Evolutionary conservation across 306 rosid genomes (phyloP), one percentile per base, ranked within the genome.

Genomic region (Vigna nakashimae): DNA sequence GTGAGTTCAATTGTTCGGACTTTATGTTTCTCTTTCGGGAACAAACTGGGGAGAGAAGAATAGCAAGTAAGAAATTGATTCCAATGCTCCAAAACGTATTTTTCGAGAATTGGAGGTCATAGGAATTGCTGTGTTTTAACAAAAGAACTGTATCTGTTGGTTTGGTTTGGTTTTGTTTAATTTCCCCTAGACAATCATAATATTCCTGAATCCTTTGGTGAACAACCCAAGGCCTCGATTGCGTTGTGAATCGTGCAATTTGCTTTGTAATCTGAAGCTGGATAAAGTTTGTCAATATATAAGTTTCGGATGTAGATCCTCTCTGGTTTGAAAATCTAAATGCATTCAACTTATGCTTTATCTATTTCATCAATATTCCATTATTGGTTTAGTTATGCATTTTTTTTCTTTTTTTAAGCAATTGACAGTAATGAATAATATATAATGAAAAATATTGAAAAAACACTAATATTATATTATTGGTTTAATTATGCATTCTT

Each of bases 171-270:
- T 59, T 11, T 65, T 18, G 4, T 15, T 79, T n/a, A 78, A 49
- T 52, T 79, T 79, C 40, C 62, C 74, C 71, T 14, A 60, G 12
- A 43, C 3, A 3, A 49, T 60, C 77, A 51, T 79, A n/a, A 56
- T 22, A 71, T 40, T 51, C 28, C 52, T 50, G 73, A 79, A 71
- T 60, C 30, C n/a, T 62, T 4, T 34, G 38, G 7, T 34, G 38
- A 5, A 34, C 5, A 4, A 34, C 38, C 38, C 38, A 5, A 34
- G 38, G 38, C 38, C 38, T 34, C 6, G 38, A 34, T 50, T 12
- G 22, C 17, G n/a, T 7, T 16, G 68, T 73, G 42, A 15, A 69
- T 24, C 24, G 40, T 45, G 73, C 55, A 66, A 66, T 18, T 65
- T 67, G 20, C 7, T 24, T 14, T 48, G 62, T 63, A 63, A 63